A percentile compares a stretch with the other conserved stretches of the same genome.
These are phyloP conservation scores for Paramecium primaurelia DNA, from an alignment of 73 alveolate species.

Conservation along the genomic window DNA sequence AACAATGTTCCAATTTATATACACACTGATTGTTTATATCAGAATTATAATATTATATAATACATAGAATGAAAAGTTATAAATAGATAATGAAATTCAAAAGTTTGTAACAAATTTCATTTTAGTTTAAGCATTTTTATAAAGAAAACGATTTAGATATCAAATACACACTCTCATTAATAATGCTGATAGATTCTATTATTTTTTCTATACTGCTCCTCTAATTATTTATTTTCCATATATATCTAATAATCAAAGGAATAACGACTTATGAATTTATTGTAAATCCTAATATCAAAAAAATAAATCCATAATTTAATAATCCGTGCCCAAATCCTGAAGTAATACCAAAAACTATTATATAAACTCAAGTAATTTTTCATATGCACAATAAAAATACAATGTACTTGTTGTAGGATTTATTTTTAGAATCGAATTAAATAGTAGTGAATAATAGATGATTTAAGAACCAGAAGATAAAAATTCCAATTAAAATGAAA, in stretches of 20 bases:
- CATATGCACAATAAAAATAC: background rate
- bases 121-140: background rate
- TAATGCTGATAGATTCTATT: conserved; percentile 1
- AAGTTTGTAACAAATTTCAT: background rate
- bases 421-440: background rate
- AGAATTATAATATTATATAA: background rate
- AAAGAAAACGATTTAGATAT: background rate
- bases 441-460: background rate
- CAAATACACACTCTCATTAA: background rate
- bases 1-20: background rate
- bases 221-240: background rate
- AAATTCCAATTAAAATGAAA: background rate
- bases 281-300: background rate
- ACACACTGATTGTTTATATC: background rate
- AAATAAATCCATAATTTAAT: background rate
- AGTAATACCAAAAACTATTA: background rate
- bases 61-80: background rate
- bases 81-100: background rate
- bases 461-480: background rate
- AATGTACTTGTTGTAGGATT: background rate
- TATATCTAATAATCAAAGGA: background rate
- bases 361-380: background rate
- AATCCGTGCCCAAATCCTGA: background rate
- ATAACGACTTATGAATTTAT: conserved; percentile 23
- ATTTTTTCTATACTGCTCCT: background rate